Conservation (phyloP, 2,329 filamentous ascomycete species). For the Colletotrichum acutatum region DNA sequence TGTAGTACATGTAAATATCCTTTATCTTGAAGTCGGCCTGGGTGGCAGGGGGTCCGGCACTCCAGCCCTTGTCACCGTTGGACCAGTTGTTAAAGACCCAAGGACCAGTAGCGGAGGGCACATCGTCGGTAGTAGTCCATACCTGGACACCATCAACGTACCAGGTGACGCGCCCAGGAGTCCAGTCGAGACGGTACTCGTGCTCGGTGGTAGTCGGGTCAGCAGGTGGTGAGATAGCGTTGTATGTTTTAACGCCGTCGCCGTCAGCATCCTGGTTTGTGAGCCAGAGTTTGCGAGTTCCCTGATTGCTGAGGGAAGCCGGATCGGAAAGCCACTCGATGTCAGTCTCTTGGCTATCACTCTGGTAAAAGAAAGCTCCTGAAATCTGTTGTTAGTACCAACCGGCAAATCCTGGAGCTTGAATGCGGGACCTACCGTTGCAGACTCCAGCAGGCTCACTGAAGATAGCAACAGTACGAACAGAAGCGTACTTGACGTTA, state of each 20-base stretch:
- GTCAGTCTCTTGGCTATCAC: slow-evolving; percentile 43
- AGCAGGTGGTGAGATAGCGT: slow-evolving; percentile 34
- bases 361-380: slow-evolving; percentile 46
- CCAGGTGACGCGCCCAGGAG: slow-evolving; percentile 38
- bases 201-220: slow-evolving; percentile 43
- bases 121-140: slow-evolving; percentile 41
- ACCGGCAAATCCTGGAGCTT: neutral
- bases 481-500: slow-evolving; percentile 45
- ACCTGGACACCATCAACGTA: slow-evolving; percentile 42
- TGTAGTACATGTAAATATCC: slow-evolving; percentile 43
- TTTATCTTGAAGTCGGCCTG: slow-evolving; percentile 42
- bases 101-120: slow-evolving; percentile 39
- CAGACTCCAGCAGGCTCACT: slow-evolving; percentile 44
- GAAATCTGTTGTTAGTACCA: neutral
- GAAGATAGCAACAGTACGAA: slow-evolving; percentile 43
- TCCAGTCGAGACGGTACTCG: slow-evolving; percentile 47
- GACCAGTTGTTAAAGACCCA: slow-evolving; percentile 49
- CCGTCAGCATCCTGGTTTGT: slow-evolving; percentile 44
- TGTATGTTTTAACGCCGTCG: slow-evolving; percentile 36
- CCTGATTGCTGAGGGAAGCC: slow-evolving; percentile 41
- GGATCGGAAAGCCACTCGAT: slow-evolving; percentile 47
- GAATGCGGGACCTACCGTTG: slow-evolving; percentile 39
- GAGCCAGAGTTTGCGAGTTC: slow-evolving; percentile 42
- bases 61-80: slow-evolving; percentile 45
- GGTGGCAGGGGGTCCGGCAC: slow-evolving; percentile 41